Conservation (phyloP, 1,139 yeast genomes). For the Yamadazyma siamensis region DNA sequence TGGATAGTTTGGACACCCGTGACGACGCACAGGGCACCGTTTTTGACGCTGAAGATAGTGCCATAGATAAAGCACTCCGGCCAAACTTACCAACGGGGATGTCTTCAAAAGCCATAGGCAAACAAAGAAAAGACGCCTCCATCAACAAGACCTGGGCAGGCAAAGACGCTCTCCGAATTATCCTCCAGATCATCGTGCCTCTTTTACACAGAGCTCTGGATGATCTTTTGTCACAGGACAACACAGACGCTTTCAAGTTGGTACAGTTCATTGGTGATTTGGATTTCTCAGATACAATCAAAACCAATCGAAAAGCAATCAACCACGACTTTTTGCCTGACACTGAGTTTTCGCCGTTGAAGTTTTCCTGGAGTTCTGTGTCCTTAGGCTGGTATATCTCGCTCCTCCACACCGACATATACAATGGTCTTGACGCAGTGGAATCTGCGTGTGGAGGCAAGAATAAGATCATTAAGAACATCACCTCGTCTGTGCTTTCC, state of each 20-base stretch:
- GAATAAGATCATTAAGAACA: conserved; percentile 29
- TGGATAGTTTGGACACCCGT: conserved; percentile 5
- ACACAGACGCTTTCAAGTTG: conserved; percentile 30
- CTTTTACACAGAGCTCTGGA: conserved; percentile 30
- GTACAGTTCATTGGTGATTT: conserved; percentile 37
- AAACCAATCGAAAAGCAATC: conserved; percentile 20
- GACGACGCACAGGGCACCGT: too few relatives aligned
- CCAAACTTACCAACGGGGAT: conserved; percentile 58
- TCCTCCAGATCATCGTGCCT: conserved; percentile 45
- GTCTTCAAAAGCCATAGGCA: conserved; percentile 59
- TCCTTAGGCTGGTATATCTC: conserved; percentile 79
- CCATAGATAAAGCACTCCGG: conserved; percentile 29
- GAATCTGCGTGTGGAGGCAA: conserved; percentile 21
- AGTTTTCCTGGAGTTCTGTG: conserved; percentile 57
- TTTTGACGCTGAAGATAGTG: conserved; percentile 14
- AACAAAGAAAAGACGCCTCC: conserved; percentile 49
- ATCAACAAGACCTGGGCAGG: conserved; percentile 62
- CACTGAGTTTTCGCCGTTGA: conserved; percentile 45
- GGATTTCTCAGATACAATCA: conserved; percentile 22
- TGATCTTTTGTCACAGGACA: conserved; percentile 32
- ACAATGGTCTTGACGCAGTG: conserved; percentile 37
- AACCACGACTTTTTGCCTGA: conserved; percentile 33
- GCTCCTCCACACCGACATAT: conserved; percentile 64
- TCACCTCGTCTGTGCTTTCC: conserved; percentile 41
- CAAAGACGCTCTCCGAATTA: conserved; percentile 42